phyloP scores from a whole-genome alignment of 2,329 filamentous ascomycete genomes.

The Fusarium sp. region DNA sequence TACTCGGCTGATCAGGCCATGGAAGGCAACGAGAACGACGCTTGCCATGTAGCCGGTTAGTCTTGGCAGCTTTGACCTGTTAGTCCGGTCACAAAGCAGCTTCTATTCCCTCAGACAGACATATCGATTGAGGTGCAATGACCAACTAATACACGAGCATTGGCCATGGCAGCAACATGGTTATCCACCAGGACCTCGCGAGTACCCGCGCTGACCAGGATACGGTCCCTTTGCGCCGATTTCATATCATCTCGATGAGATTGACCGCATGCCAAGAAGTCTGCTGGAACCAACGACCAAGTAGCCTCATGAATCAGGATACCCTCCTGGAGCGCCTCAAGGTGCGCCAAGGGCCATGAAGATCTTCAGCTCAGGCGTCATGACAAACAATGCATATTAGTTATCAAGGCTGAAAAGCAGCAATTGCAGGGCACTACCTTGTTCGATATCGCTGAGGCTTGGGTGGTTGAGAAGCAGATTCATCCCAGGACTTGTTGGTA shows the following conservation, averaged over 20 bases:
- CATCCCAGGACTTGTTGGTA: neutral
- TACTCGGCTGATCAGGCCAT: conserved; percentile 1
- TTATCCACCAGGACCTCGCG: conserved; percentile 8
- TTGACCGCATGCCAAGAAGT: conserved; percentile 13
- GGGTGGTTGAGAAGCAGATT: conserved; percentile 15
- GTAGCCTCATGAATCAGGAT: conserved; percentile 8
- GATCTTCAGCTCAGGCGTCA: conserved; percentile 4
- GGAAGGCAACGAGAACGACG: conserved; percentile 18
- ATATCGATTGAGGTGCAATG: conserved; percentile 1
- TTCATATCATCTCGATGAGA: conserved; percentile 30
- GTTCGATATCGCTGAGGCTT: conserved; percentile 3
- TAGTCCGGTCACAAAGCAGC: neutral
- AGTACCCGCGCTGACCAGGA: conserved; percentile 18
- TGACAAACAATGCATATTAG: neutral
- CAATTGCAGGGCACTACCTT: conserved; percentile 11
- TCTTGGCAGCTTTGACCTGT: conserved; percentile 2
- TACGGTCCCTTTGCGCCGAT: neutral
- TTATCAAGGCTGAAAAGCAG: neutral
- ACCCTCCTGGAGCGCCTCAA: neutral
- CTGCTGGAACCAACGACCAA: conserved; percentile 1
- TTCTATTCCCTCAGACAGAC: conserved; percentile 5
- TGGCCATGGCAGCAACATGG: conserved; percentile 10
- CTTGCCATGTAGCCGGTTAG: conserved; percentile 9
- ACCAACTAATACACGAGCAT: conserved; percentile 16
- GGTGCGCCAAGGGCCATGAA: neutral